Evolutionary conservation across 768 basidiomycete genomes (phyloP), one percentile per base, ranked within the genome.

Genomic region (Wakefieldia striispora): DNA sequence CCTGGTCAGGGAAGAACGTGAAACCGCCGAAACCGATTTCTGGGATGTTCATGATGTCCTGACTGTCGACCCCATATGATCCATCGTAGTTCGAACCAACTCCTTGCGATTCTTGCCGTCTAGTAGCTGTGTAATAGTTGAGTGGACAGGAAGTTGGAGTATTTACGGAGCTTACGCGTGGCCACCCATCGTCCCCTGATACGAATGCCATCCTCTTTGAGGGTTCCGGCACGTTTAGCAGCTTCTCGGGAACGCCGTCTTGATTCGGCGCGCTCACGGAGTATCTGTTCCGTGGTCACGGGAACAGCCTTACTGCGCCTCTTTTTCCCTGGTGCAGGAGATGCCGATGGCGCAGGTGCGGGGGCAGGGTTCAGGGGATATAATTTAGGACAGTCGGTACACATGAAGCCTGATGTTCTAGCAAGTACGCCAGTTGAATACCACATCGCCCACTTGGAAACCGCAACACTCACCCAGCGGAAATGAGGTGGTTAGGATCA

Each of bases 1-100:
- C 74, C 62, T 87, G 86, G 58, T 88, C 83, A 17, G 86, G 84
- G 75, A 86, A 86, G 21, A 85, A 55, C 49, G 79, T 82, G 73
- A 84, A 84, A 16, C 80, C 72, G 27, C 74, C 68, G 55, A 83
- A 84, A 6, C 75, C 77, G 51, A 87, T 79, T 11, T 76, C 35
- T 0, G 80, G 79, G 49, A 82, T 81, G 45, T 65, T 78, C 47
- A 74, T 52, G 43, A 87, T 82, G 52, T 86, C 85, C 56, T 83
- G 78, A 47, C 77, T 80, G 61, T 88, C 85, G 17, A 86, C 81
- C 29, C 84, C 84, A 29, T 71, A 70, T n/a, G 80, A 73, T 1
- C 86, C 85, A 59, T 87, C 79, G 50, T 79, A 82, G 23, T 72
- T 70, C 20, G 84, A 58, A 23, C 82, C 81, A 29, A 76, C 53